A percentile compares a stretch with the other conserved stretches of the same genome.
Evolutionary conservation across 2,329 filamentous ascomycete genomes (phyloP).

Genomic region (Hymenotorrendiella dingleyae): DNA sequence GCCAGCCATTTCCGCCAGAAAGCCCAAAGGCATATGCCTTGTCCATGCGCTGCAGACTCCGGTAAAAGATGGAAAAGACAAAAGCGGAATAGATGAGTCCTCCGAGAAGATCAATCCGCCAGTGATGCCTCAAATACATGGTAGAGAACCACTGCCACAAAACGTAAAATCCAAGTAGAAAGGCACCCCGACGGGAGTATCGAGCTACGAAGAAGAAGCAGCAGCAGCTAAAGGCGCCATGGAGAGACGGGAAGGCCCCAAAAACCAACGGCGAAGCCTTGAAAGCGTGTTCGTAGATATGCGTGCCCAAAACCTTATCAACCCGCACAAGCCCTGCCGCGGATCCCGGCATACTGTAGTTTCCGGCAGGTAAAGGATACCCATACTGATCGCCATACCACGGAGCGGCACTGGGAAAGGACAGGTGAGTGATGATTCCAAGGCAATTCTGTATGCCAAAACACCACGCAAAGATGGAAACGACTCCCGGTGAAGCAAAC

Average conservation of each 20-base stretch:
- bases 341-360: constrained; percentile 84
- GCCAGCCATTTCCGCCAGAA: constrained; percentile 26
- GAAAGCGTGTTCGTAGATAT: constrained; percentile 88
- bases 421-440: constrained; percentile 78
- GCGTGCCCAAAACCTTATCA: constrained; percentile 78
- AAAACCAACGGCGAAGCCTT: constrained; percentile 86
- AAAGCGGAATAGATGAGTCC: constrained; percentile 72
- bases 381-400: constrained; percentile 96
- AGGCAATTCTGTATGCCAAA: constrained; percentile 90
- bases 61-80: constrained; percentile 54
- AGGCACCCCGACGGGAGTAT: constrained; percentile 52
- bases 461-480: constrained; percentile 75
- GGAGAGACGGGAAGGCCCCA: constrained; percentile 85
- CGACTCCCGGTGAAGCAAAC: constrained; percentile 77
- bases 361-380: constrained; percentile 65
- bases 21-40: constrained; percentile 23
- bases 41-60: constrained; percentile 23
- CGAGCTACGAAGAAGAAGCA: constrained; percentile 68
- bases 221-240: constrained; percentile 90
- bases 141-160: constrained; percentile 96
- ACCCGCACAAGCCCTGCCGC: constrained; percentile 83
- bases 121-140: constrained; percentile 95
- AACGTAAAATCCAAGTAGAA: constrained; percentile 64
- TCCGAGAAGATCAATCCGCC: constrained; percentile 83
- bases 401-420: constrained; percentile 86